Evolutionary conservation across 441 rosid genomes (phyloP).

Genomic region (Croton laevigatus): DNA sequence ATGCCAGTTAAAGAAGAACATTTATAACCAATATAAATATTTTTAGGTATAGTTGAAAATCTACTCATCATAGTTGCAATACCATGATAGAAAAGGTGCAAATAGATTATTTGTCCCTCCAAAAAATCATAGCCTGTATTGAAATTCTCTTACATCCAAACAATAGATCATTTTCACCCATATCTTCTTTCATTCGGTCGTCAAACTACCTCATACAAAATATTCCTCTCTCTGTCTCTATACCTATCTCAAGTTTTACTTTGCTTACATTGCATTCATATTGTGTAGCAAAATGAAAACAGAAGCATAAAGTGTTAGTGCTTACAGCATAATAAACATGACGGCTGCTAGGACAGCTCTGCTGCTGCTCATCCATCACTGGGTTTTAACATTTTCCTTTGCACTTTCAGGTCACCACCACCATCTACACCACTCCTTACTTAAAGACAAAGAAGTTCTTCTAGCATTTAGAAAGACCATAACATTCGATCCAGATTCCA

Average conservation of each 20-base stretch:
- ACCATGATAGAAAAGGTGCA: conserved; percentile 13
- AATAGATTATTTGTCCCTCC: neutral
- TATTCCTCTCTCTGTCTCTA: neutral
- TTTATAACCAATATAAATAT: neutral
- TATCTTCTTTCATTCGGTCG: neutral
- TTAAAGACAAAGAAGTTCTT: conserved; percentile 23
- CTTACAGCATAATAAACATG: conserved; percentile 12
- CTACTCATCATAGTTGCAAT: conserved; percentile 30
- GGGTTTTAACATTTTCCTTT: conserved; percentile 14
- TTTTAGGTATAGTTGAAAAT: conserved; percentile 24
- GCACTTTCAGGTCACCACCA: conserved; percentile 23
- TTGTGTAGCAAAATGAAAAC: conserved; percentile 14
- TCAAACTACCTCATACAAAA: neutral
- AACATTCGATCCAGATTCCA: conserved; percentile 14
- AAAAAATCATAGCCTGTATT: neutral
- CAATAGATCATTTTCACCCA: neutral
- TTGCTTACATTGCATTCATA: neutral
- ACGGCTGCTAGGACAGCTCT: conserved; percentile 12
- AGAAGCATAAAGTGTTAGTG: conserved; percentile 8
- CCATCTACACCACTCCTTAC: conserved; percentile 31
- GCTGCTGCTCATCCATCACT: conserved; percentile 29
- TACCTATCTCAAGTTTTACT: neutral
- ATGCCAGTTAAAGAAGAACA: neutral
- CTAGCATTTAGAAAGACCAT: conserved; percentile 19
- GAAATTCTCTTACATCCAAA: conserved; percentile 10